Evolutionary conservation across 768 basidiomycete genomes (phyloP).

Genomic region (Mycena amicta): DNA sequence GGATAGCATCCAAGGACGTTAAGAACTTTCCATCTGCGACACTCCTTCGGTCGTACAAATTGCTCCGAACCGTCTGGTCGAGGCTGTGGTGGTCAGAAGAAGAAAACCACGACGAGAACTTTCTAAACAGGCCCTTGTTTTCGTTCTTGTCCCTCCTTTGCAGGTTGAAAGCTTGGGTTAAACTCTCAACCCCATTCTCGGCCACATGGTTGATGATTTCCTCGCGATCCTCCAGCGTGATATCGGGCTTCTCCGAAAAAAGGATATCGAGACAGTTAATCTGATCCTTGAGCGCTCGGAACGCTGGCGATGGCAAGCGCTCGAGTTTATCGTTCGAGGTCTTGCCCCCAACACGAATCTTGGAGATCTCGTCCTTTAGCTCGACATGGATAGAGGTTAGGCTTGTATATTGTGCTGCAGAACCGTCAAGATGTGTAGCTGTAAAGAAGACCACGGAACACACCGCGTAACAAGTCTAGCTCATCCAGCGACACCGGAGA

Average conservation of each 20-base stretch:
- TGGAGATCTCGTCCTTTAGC: slow-evolving; percentile 14
- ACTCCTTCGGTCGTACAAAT: slow-evolving; percentile 1
- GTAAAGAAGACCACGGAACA: not conserved
- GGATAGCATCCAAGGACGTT: slow-evolving; percentile 11
- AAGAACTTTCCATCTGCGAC: slow-evolving; percentile 14
- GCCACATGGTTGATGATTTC: slow-evolving; percentile 13
- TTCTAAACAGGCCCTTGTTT: not conserved
- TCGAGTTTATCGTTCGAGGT: not conserved
- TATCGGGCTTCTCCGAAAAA: slow-evolving; percentile 5
- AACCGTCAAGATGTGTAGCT: not conserved
- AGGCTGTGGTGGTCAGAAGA: not conserved
- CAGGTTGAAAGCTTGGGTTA: not conserved
- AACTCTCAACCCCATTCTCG: slow-evolving; percentile 4
- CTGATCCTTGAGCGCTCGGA: slow-evolving; percentile 20
- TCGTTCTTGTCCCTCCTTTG: slow-evolving; percentile 4
- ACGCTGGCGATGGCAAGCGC: not conserved
- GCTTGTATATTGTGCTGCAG: slow-evolving; percentile 4
- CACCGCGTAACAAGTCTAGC: slow-evolving; percentile 7
- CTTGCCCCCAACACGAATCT: not conserved
- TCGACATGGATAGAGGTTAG: slow-evolving; percentile 6
- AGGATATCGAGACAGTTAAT: slow-evolving; percentile 14
- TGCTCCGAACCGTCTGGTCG: slow-evolving; percentile 6
- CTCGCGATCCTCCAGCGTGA: slow-evolving; percentile 19
- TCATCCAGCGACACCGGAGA: slow-evolving; percentile 15
- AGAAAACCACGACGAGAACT: not conserved